Base-by-base conservation (phyloP, 495 filamentous ascomycete genomes). In the Podospora pseudocomata region DNA sequence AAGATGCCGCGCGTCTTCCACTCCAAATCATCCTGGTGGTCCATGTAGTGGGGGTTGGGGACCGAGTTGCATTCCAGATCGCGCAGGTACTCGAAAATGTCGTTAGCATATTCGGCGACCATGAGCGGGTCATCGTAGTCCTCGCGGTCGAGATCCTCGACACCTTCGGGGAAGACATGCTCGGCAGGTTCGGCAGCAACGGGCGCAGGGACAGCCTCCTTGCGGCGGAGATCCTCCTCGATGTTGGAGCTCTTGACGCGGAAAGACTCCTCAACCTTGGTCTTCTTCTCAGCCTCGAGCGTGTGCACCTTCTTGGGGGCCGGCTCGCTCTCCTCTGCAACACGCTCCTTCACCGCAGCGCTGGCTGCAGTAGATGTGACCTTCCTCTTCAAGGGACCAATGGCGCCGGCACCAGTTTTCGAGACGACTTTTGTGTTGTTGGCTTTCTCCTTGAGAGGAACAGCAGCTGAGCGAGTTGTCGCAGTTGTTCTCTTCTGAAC, bases 1-100 rank as follows among this genome's bases (percentile, higher is more conserved):
- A 99, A 88, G 70, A 99, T 97, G 57, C 93, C 95, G 72, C 95
- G 92, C 84, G 97, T 97, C 83, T 97, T 95, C 95, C 95, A 99
- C 79, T 97, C 94, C 2, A 99, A 84, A 69, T 97, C 92, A 27
- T 90, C 89, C 75, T 99, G 95, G 76, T 93, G 90, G 5, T 91
- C 86, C 84, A 99, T 99, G 81, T 99, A 99, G 62, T 94, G 80
- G 9, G 93, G 89, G 79, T 98, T 98, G 56, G 96, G 92, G 72
- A 92, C 82, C 2, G 93, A 94, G 11, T 86, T 83, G 74, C 88
- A 80, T 79, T 99, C 95, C 11, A 99, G 86, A 66, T 95, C 89
- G 71, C 87, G 89, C 71, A 98, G 86, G 77, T 99, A 97, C 56
- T 98, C 94, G 79, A 99, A 98, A 73, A 99, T 98, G 79, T 99